Evolutionary conservation across 495 filamentous ascomycete species (phyloP).

Genomic region (Aspergillus incahuasiensis): DNA sequence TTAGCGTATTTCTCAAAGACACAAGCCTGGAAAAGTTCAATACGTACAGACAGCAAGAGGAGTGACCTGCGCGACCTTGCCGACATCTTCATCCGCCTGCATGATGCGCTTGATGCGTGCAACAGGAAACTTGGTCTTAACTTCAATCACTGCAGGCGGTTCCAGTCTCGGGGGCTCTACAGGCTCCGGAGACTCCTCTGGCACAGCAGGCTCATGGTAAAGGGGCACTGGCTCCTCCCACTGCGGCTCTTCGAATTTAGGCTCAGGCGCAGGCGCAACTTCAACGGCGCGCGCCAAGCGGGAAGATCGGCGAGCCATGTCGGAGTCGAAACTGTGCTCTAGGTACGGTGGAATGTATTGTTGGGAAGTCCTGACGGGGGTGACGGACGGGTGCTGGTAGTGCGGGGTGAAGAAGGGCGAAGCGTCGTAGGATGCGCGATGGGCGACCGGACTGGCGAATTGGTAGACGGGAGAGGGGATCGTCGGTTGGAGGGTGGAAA

Average conservation of each 20-base stretch:
- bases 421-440: conserved; percentile 43
- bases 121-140: conserved; percentile 95
- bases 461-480: conserved; percentile 27
- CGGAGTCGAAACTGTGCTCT: conserved; percentile 25
- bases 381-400: conserved; percentile 26
- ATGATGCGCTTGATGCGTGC: conserved; percentile 99
- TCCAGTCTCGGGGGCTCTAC: conserved; percentile 18
- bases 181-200: conserved; percentile 24
- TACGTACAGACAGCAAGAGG: conserved; percentile 83
- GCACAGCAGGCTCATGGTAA: conserved; percentile 21
- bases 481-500: conserved; percentile 43
- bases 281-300: conserved; percentile 36
- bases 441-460: conserved; percentile 29
- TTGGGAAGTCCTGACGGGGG: conserved; percentile 21
- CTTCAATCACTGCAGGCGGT: conserved; percentile 52
- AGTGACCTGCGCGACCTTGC: conserved; percentile 96
- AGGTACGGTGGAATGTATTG: conserved; percentile 34
- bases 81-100: conserved; percentile 98
- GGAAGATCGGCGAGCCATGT: conserved; percentile 45
- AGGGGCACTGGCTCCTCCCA: conserved; percentile 26
- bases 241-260: conserved; percentile 14
- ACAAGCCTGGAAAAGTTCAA: not conserved
- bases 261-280: conserved; percentile 23
- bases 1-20: conserved; percentile 11
- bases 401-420: conserved; percentile 36